These are phyloP conservation scores for Verticillium albo-atrum DNA, from an alignment of 2,329 filamentous ascomycete species.

Conservation along the genomic window DNA sequence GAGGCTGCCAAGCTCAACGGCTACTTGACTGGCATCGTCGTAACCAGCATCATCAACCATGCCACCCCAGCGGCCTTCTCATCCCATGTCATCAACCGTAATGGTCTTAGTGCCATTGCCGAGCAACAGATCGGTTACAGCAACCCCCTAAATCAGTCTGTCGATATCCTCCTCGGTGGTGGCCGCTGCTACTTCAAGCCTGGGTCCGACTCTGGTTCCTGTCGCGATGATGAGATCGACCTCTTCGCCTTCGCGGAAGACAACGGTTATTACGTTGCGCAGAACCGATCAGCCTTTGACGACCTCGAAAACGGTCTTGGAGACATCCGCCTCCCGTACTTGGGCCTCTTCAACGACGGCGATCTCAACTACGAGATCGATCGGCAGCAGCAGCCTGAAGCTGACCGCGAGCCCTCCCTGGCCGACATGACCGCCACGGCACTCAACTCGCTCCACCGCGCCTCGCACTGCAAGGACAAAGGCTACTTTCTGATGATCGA, in stretches of 20 bases:
- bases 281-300: slow-evolving; percentile 26
- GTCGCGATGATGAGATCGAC: slow-evolving; percentile 28
- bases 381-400: slow-evolving; percentile 9
- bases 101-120: slow-evolving; percentile 26
- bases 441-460: slow-evolving; percentile 25
- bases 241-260: slow-evolving; percentile 23
- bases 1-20: slow-evolving; percentile 31
- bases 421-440: slow-evolving; percentile 23
- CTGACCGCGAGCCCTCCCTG: slow-evolving; percentile 5
- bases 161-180: slow-evolving; percentile 31
- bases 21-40: slow-evolving; percentile 30
- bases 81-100: slow-evolving; percentile 24
- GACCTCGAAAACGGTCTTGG: slow-evolving; percentile 15
- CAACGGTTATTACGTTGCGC: slow-evolving; percentile 27
- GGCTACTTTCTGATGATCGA: slow-evolving; percentile 27
- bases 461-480: slow-evolving; percentile 21
- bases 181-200: slow-evolving; percentile 33
- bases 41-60: slow-evolving; percentile 31
- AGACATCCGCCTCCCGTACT: slow-evolving; percentile 24
- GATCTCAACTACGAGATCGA: slow-evolving; percentile 28
- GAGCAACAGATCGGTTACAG: slow-evolving; percentile 28
- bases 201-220: slow-evolving; percentile 24
- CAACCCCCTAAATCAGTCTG: slow-evolving; percentile 26
- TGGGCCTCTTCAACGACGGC: slow-evolving; percentile 30
- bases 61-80: slow-evolving; percentile 22